phyloP scores from a whole-genome alignment of 352 stramenopile genomes.

The Blastocystis sp. region DNA sequence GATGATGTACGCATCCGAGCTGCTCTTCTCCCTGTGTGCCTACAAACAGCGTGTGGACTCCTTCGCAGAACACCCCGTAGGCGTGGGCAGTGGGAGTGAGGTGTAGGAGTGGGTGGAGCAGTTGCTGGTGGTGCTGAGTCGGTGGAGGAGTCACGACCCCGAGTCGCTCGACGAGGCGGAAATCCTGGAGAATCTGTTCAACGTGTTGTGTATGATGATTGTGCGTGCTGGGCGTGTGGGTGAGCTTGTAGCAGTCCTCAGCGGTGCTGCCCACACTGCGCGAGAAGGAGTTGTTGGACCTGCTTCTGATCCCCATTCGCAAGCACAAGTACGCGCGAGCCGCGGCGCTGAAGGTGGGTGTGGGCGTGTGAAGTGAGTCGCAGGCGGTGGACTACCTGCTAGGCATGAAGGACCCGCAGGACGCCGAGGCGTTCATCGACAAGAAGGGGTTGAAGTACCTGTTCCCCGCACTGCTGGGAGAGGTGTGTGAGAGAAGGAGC shows the following conservation, averaged over 20 bases:
- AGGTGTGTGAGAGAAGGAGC: neutral
- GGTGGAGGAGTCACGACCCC: constrained; percentile 17
- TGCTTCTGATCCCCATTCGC: constrained; percentile 48
- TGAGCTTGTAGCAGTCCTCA: constrained; percentile 16
- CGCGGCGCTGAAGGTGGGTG: neutral
- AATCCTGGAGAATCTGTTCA: constrained; percentile 58
- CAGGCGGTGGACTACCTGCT: constrained; percentile 42
- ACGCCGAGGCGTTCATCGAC: constrained; percentile 27
- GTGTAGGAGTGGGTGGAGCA: constrained; percentile 7
- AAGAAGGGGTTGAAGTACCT: constrained; percentile 50
- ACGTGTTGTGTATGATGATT: constrained; percentile 30
- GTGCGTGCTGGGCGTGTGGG: neutral
- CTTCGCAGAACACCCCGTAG: neutral
- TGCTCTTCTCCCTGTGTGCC: constrained; percentile 14
- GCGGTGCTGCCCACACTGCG: neutral
- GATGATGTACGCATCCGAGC: neutral
- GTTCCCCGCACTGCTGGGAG: constrained; percentile 5
- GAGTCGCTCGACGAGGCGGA: constrained; percentile 20
- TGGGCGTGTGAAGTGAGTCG: neutral
- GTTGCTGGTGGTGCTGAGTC: constrained; percentile 10
- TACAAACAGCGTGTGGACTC: constrained; percentile 14
- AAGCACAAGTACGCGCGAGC: constrained; percentile 38
- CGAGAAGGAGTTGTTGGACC: constrained; percentile 49
- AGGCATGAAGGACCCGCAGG: neutral
- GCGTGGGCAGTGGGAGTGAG: neutral